Percentiles rank a stretch among this genome's conserved stretches.
These are phyloP conservation scores for Exsudoporus frostii DNA, from an alignment of 768 basidiomycete genomes.

Conservation along the genomic window DNA sequence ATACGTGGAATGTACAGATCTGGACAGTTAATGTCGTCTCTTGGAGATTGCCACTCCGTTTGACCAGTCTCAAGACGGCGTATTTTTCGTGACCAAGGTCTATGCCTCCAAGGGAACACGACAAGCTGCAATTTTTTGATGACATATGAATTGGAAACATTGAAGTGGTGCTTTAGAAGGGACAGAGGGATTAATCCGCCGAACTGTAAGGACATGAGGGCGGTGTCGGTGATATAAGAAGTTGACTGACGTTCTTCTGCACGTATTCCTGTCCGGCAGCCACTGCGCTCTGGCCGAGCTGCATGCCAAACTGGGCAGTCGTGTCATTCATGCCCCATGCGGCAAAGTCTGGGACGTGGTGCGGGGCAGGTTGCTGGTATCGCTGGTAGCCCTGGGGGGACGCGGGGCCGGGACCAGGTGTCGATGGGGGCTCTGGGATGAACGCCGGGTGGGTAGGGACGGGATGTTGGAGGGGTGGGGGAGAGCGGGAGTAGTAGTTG, in stretches of 20 bases:
- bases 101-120: slow-evolving; percentile 94
- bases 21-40: slow-evolving; percentile 94
- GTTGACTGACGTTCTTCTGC: slow-evolving; percentile 76
- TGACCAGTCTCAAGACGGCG: slow-evolving; percentile 58
- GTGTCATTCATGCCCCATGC: slow-evolving; percentile 89
- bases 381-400: slow-evolving; percentile 54
- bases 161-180: slow-evolving; percentile 86
- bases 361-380: slow-evolving; percentile 36
- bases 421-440: slow-evolving; percentile 79
- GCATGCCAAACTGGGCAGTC: slow-evolving; percentile 95
- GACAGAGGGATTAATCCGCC: slow-evolving; percentile 74
- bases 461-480: slow-evolving; percentile 82
- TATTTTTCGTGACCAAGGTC: slow-evolving; percentile 76
- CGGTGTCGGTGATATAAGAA: neutral
- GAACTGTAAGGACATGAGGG: slow-evolving; percentile 47
- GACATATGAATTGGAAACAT: slow-evolving; percentile 95
- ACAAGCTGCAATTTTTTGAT: slow-evolving; percentile 83
- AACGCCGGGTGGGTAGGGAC: slow-evolving; percentile 85
- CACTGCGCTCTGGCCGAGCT: slow-evolving; percentile 88
- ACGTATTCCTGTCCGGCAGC: slow-evolving; percentile 95
- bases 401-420: slow-evolving; percentile 60
- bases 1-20: slow-evolving; percentile 94
- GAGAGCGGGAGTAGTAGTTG: slow-evolving; percentile 50
- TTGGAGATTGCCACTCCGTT: slow-evolving; percentile 80
- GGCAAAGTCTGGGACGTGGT: slow-evolving; percentile 45